A percentile compares a stretch with the other conserved stretches of the same genome.
Evolutionary conservation across 2,329 filamentous ascomycete genomes (phyloP).

Genomic region (Fusarium longipes): DNA sequence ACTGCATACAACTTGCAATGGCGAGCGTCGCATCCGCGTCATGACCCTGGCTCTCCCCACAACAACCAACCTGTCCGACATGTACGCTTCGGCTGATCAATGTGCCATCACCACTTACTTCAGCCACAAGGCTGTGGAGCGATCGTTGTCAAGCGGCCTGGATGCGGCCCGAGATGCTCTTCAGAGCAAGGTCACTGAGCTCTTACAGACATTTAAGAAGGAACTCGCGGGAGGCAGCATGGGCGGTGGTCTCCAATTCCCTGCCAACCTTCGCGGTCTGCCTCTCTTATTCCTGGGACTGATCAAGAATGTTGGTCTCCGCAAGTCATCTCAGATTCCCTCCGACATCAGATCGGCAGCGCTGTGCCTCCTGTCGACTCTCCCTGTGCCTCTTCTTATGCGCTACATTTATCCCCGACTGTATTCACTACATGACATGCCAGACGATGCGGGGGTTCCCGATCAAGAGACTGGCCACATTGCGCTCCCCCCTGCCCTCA

Average conservation of each 20-base stretch:
- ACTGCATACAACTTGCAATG: conserved; percentile 96
- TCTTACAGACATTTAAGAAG: conserved; percentile 95
- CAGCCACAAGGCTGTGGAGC: conserved; percentile 96
- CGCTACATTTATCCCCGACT: conserved; percentile 90
- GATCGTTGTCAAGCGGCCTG: conserved; percentile 83
- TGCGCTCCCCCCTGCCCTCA: conserved; percentile 83
- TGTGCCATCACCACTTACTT: conserved; percentile 93
- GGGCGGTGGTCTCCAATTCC: conserved; percentile 93
- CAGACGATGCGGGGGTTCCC: conserved; percentile 87
- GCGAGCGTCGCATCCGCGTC: conserved; percentile 93
- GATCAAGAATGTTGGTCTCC: conserved; percentile 94
- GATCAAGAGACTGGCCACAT: conserved; percentile 90
- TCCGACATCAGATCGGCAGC: conserved; percentile 94
- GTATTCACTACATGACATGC: conserved; percentile 96
- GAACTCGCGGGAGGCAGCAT: conserved; percentile 96
- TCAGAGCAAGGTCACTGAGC: conserved; percentile 90
- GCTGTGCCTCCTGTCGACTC: conserved; percentile 91
- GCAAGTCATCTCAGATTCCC: conserved; percentile 92
- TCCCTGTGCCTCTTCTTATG: conserved; percentile 88
- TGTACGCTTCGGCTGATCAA: conserved; percentile 96
- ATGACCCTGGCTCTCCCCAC: conserved; percentile 94
- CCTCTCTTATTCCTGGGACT: conserved; percentile 92
- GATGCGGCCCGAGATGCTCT: conserved; percentile 92
- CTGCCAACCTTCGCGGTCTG: conserved; percentile 87
- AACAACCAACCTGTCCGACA: conserved; percentile 86